These are phyloP conservation scores for Tolypocladium inflatum DNA, from an alignment of 2,329 filamentous ascomycete species.

Conservation along the genomic window DNA sequence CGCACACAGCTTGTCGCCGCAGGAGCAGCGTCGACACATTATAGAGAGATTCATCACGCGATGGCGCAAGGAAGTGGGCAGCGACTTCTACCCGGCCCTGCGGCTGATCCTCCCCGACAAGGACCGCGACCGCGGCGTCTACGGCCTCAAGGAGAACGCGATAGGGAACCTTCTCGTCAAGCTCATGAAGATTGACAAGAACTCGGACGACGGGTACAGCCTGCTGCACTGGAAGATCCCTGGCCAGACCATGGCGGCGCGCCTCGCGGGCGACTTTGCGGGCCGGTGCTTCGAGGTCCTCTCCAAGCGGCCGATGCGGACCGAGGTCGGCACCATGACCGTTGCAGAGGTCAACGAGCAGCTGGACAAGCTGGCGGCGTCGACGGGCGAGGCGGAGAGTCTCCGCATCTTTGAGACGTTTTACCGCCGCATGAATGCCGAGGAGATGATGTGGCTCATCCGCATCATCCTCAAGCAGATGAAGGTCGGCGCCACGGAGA, in stretches of 20 bases:
- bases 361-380: conserved; percentile 67
- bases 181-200: conserved; percentile 82
- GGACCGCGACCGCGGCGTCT: conserved; percentile 85
- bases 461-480: conserved; percentile 80
- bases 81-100: conserved; percentile 89
- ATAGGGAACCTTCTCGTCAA: conserved; percentile 89
- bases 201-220: conserved; percentile 79
- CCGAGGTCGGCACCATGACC: conserved; percentile 65
- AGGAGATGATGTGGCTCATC: conserved; percentile 90
- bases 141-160: conserved; percentile 85
- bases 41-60: conserved; percentile 77
- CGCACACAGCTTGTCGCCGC: conserved; percentile 50
- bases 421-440: conserved; percentile 84
- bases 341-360: conserved; percentile 84
- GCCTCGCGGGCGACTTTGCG: conserved; percentile 83
- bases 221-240: conserved; percentile 90
- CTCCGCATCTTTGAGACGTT: conserved; percentile 72
- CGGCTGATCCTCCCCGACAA: conserved; percentile 88
- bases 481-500: conserved; percentile 71
- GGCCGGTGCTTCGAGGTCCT: conserved; percentile 81
- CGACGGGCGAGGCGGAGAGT: conserved; percentile 75
- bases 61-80: conserved; percentile 82
- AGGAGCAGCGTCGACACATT: conserved; percentile 71
- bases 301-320: conserved; percentile 71
- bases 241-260: conserved; percentile 51